Evolutionary conservation across 2,329 filamentous ascomycete genomes (phyloP).

Genomic region (Allantophomopsis cytisporea): DNA sequence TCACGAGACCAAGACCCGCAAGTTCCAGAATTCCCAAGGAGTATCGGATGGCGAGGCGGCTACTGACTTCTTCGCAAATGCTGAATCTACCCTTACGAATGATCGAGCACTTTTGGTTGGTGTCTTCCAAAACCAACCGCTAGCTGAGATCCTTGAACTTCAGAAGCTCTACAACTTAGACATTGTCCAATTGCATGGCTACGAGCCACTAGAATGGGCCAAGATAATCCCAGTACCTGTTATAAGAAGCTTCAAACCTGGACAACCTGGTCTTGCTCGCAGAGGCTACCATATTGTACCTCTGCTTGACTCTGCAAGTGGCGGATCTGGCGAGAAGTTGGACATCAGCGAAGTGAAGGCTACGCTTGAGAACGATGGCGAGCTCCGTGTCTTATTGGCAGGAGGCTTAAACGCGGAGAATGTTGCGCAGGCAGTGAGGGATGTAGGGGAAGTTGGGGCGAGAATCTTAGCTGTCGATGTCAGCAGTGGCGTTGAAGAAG

Average conservation of each 20-base stretch:
- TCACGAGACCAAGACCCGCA: slow-evolving; percentile 26
- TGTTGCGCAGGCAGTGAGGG: slow-evolving; percentile 50
- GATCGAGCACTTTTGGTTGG: slow-evolving; percentile 69
- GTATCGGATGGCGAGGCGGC: slow-evolving; percentile 14
- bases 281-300: slow-evolving; percentile 76
- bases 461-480: slow-evolving; percentile 79
- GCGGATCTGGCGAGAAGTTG: slow-evolving; percentile 67
- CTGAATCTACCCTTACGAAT: slow-evolving; percentile 31
- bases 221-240: slow-evolving; percentile 83
- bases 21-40: slow-evolving; percentile 5
- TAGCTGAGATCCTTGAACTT: slow-evolving; percentile 69
- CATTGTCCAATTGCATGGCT: slow-evolving; percentile 83
- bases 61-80: slow-evolving; percentile 59
- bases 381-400: slow-evolving; percentile 68
- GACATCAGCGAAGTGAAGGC: slow-evolving; percentile 57
- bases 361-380: slow-evolving; percentile 51
- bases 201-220: slow-evolving; percentile 88
- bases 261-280: slow-evolving; percentile 42
- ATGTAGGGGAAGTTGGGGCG: slow-evolving; percentile 42
- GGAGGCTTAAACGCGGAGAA: slow-evolving; percentile 76
- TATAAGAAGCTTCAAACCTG: slow-evolving; percentile 71
- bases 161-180: slow-evolving; percentile 69
- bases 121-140: slow-evolving; percentile 84
- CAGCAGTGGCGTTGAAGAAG: slow-evolving; percentile 82
- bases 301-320: slow-evolving; percentile 75